phyloP scores from a whole-genome alignment of 768 basidiomycete genomes.

The Lactifluus rugatus region DNA sequence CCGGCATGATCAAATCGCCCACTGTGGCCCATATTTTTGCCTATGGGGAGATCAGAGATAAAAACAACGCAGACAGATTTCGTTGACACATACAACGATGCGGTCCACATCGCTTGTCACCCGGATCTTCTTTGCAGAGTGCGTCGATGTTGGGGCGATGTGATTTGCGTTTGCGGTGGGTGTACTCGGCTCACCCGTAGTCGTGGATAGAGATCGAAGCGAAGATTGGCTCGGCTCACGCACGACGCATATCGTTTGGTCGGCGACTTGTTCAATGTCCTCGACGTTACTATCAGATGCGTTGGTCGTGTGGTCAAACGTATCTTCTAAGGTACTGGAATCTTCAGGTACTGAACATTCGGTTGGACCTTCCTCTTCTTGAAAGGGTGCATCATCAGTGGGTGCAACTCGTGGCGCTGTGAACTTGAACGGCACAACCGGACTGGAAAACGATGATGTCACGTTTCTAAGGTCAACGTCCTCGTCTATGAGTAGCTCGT shows the following conservation, averaged over 20 bases:
- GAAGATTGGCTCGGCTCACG: background rate
- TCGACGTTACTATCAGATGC: background rate
- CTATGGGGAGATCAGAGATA: slow-evolving; percentile 28
- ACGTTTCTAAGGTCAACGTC: slow-evolving; percentile 43
- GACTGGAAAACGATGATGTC: slow-evolving; percentile 34
- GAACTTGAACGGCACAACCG: slow-evolving; percentile 25
- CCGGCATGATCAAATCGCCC: slow-evolving; percentile 55
- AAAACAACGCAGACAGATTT: background rate
- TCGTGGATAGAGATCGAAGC: background rate
- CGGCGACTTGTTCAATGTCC: background rate
- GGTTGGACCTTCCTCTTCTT: background rate
- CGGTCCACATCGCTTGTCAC: slow-evolving; percentile 56
- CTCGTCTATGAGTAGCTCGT: slow-evolving; percentile 54
- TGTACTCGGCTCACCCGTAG: background rate
- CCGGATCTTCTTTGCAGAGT: slow-evolving; percentile 32
- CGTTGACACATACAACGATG: slow-evolving; percentile 41
- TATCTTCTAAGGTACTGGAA: slow-evolving; percentile 5
- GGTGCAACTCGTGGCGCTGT: background rate
- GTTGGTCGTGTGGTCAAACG: slow-evolving; percentile 6
- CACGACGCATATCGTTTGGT: background rate
- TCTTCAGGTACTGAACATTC: background rate
- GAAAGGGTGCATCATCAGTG: background rate
- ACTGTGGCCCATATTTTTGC: slow-evolving; percentile 59
- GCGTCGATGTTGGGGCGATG: slow-evolving; percentile 6
- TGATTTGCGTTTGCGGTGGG: background rate